These are phyloP conservation scores for Termitomyces sp. DNA, from an alignment of 768 basidiomycete species.

Conservation along the genomic window DNA sequence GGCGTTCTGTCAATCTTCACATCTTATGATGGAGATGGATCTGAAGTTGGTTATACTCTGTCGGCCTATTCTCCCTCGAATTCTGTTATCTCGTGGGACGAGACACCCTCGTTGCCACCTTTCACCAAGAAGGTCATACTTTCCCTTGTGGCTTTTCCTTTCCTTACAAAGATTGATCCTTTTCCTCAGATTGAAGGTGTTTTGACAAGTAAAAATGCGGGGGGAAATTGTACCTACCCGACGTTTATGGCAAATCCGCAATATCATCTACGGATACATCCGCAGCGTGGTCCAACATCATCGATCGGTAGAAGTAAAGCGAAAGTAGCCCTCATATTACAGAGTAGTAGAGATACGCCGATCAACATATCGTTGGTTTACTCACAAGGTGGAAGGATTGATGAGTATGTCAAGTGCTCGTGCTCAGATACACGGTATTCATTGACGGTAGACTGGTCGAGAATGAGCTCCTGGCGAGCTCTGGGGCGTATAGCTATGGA, in stretches of 20 bases:
- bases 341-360: constrained; percentile 60
- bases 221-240: constrained; percentile 76
- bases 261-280: constrained; percentile 61
- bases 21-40: constrained; percentile 63
- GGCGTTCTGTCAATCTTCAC: constrained; percentile 49
- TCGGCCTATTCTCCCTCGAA: constrained; percentile 43
- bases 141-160: background rate
- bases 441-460: constrained; percentile 39
- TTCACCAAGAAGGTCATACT: constrained; percentile 32
- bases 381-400: constrained; percentile 68
- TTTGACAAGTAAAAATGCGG: constrained; percentile 67
- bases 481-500: constrained; percentile 81
- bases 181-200: constrained; percentile 50
- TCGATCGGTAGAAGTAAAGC: constrained; percentile 26
- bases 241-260: constrained; percentile 91
- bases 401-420: constrained; percentile 51
- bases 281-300: constrained; percentile 18
- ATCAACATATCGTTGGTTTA: constrained; percentile 71
- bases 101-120: constrained; percentile 29
- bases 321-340: constrained; percentile 37
- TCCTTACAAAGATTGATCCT: background rate
- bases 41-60: constrained; percentile 64
- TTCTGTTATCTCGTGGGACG: constrained; percentile 40
- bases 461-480: constrained; percentile 66
- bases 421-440: background rate